Conservation (phyloP, 257 asterid genomes). For the Linderniella brevidens region DNA sequence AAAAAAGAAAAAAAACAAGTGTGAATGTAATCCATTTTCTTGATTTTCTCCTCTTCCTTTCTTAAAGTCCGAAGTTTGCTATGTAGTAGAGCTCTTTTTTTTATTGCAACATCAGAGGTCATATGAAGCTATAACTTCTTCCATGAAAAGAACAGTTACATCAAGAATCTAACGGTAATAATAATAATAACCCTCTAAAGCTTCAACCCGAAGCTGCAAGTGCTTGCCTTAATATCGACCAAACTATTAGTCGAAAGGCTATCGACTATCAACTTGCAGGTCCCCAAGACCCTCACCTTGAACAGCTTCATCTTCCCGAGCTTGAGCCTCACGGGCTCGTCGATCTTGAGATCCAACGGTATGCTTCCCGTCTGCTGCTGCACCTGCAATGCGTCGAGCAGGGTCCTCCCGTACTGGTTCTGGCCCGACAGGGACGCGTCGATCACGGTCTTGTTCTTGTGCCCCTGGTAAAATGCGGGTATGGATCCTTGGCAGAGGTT, state of each 20-base stretch:
- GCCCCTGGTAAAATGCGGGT: conserved; percentile 78
- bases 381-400: conserved; percentile 70
- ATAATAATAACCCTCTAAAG: conserved; percentile 14
- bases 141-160: too few species aligned
- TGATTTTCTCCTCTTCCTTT: too few species aligned
- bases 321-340: conserved; percentile 57
- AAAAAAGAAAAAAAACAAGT: too few species aligned
- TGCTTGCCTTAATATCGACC: conserved; percentile 53
- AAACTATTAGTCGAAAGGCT: conserved; percentile 51
- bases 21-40: too few species aligned
- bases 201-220: conserved; percentile 53
- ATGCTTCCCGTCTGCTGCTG: conserved; percentile 68
- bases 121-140: too few species aligned
- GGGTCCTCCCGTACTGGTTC: conserved; percentile 51
- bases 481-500: conserved; percentile 59
- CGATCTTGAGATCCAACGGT: conserved; percentile 63
- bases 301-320: conserved; percentile 59
- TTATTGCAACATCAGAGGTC: too few species aligned
- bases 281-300: conserved; percentile 50
- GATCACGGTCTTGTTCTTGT: conserved; percentile 48
- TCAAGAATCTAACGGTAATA: too few species aligned
- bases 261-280: conserved; percentile 60
- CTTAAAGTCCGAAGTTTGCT: too few species aligned
- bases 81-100: too few species aligned
- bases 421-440: conserved; percentile 44